Evolutionary conservation across 2,329 filamentous ascomycete species (phyloP).

Genomic region (Leptographium flavum): DNA sequence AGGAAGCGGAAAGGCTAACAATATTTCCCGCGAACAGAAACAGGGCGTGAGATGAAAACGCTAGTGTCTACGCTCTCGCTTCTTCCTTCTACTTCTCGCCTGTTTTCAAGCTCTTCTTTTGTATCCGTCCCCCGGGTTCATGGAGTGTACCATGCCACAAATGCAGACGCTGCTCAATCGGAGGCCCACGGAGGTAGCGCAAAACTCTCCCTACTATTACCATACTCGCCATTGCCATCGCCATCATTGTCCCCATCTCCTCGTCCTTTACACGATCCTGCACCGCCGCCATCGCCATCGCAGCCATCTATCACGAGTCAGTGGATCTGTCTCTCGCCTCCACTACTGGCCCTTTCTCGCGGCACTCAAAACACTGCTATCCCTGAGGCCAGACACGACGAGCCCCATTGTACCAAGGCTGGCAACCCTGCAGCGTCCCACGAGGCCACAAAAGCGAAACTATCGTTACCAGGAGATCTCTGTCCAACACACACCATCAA

Average conservation of each 20-base stretch:
- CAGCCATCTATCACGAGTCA: not conserved
- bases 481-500: conserved; percentile 5
- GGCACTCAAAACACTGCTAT: not conserved
- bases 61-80: no score
- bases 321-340: not conserved
- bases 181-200: not conserved
- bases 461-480: conserved; percentile 5
- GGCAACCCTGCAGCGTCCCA: conserved; percentile 8
- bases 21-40: not conserved
- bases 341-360: no score
- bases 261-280: not conserved
- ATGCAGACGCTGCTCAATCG: not conserved
- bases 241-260: not conserved
- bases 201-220: not conserved
- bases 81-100: not conserved
- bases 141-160: not conserved
- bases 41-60: not conserved
- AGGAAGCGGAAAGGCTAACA: not conserved
- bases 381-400: not conserved
- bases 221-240: not conserved
- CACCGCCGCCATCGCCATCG: not conserved
- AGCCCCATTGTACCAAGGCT: conserved; percentile 2
- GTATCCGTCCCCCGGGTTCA: no score
- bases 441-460: conserved; percentile 5
- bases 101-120: not conserved